These are phyloP conservation scores for Phanerodontia chrysosporium DNA, from an alignment of 768 basidiomycete genomes.

Conservation along the genomic window DNA sequence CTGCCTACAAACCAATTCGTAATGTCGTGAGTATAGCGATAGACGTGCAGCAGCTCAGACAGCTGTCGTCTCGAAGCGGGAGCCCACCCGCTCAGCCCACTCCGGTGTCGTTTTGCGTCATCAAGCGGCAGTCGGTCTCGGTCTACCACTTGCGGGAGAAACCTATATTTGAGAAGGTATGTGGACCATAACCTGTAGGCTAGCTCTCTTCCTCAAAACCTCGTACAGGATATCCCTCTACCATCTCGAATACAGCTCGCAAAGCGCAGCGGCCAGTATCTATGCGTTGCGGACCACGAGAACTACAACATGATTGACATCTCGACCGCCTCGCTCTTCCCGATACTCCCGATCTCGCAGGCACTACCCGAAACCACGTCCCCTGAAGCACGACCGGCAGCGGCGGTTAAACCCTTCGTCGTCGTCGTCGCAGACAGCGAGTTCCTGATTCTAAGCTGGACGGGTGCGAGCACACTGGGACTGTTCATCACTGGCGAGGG, in stretches of 20 bases:
- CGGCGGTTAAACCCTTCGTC: constrained; percentile 61
- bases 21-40: constrained; percentile 79
- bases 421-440: constrained; percentile 72
- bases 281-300: constrained; percentile 73
- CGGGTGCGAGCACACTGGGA: constrained; percentile 75
- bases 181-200: neutral
- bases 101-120: constrained; percentile 65
- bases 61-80: constrained; percentile 31
- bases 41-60: constrained; percentile 65
- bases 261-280: constrained; percentile 52
- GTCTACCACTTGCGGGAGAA: constrained; percentile 65
- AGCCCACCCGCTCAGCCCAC: constrained; percentile 39
- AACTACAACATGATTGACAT: constrained; percentile 80
- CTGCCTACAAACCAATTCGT: constrained; percentile 68
- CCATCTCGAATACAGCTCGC: constrained; percentile 56
- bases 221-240: constrained; percentile 63
- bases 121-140: constrained; percentile 62
- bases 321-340: constrained; percentile 61
- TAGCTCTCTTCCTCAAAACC: neutral
- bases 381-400: constrained; percentile 26
- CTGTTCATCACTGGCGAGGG: constrained; percentile 82
- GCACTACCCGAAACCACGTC: constrained; percentile 24
- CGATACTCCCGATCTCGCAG: constrained; percentile 79
- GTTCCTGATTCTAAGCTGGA: constrained; percentile 85
- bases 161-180: constrained; percentile 61